phyloP scores from a whole-genome alignment of 768 basidiomycete species.

The Pleurotus platypus region DNA sequence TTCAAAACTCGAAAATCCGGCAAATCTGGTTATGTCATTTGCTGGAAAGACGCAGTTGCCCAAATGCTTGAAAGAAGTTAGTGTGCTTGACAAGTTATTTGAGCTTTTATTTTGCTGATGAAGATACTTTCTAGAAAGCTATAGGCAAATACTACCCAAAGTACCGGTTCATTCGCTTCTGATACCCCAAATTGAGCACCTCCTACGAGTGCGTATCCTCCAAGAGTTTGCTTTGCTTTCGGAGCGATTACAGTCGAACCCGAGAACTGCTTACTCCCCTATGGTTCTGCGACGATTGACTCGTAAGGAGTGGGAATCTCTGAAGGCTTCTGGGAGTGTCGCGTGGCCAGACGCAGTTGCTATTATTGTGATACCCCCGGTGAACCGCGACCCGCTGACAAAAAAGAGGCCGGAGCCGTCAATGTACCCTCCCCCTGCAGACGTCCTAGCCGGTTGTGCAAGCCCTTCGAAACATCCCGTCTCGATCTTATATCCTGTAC shows the following conservation, averaged over 20 bases:
- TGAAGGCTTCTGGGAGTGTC: constrained; percentile 44
- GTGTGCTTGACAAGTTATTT: neutral
- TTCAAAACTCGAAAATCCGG: constrained; percentile 47
- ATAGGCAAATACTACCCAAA: constrained; percentile 27
- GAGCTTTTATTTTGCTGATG: neutral
- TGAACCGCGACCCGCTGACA: constrained; percentile 50
- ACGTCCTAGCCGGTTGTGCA: constrained; percentile 4
- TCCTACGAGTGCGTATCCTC: constrained; percentile 68
- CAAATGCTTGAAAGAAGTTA: constrained; percentile 34
- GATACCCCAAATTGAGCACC: constrained; percentile 54
- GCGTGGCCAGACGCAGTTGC: constrained; percentile 57
- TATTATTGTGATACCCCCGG: constrained; percentile 65
- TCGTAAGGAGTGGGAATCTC: constrained; percentile 48
- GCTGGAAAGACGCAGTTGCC: constrained; percentile 49
- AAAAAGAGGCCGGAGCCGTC: constrained; percentile 37
- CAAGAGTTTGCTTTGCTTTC: constrained; percentile 69
- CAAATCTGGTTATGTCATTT: constrained; percentile 51
- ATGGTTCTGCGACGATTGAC: constrained; percentile 61
- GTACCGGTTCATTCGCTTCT: constrained; percentile 39
- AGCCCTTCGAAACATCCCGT: constrained; percentile 21
- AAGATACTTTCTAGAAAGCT: constrained; percentile 17
- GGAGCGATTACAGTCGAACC: constrained; percentile 32
- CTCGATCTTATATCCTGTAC: constrained; percentile 23
- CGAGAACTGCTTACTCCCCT: constrained; percentile 16
- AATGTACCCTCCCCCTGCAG: constrained; percentile 23